Evolutionary conservation across 139 green algal species (phyloP), one percentile per base, ranked within the genome.

Genomic region (Chlorella sp.): DNA sequence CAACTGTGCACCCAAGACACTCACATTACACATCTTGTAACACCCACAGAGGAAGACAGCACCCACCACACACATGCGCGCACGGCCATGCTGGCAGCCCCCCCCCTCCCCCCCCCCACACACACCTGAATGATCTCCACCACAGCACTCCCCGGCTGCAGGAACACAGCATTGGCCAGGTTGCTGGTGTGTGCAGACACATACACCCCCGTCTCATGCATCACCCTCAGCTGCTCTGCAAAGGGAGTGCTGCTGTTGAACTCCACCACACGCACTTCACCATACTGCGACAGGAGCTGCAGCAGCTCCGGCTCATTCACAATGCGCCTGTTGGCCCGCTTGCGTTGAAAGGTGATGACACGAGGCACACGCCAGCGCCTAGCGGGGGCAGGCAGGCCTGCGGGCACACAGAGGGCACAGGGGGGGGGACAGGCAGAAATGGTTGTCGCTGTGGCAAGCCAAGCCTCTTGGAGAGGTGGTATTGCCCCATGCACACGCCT

Each of bases 151-250:
- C 90, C 91, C 0, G 90, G 91, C 73, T 82, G 87, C 78, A 97
- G 82, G 49, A 97, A 88, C 49, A 85, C 81, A 1, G 87, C 79
- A 67, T 95, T 96, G 35, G 92, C 91, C n/a, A 97, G 81, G 62
- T 91, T 91, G 42, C 81, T 91, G 31, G 92, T 97, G 80, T 97
- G 92, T 59, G 89, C 87, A 0, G 69, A 83, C 26, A 97, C 77
- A 35, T 90, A 90, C 31, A 97, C 77, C 10, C 82, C 81, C 0
- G 91, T 93, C 24, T 72, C 29, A 1, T 83, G 77, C 77, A 97
- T 91, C 1, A 74, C 62, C 34, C 80, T 70, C 75, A 97, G 84
- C 87, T 97, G 92, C 74, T 93, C 79, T 35, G 79, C 55, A 36
- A 96, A 83, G 32, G 80, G 80, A 1, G 80, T 89, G 34, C 50